Base-by-base conservation (phyloP, 805 yeast genomes). In the Ogataea trehalophila region DNA sequence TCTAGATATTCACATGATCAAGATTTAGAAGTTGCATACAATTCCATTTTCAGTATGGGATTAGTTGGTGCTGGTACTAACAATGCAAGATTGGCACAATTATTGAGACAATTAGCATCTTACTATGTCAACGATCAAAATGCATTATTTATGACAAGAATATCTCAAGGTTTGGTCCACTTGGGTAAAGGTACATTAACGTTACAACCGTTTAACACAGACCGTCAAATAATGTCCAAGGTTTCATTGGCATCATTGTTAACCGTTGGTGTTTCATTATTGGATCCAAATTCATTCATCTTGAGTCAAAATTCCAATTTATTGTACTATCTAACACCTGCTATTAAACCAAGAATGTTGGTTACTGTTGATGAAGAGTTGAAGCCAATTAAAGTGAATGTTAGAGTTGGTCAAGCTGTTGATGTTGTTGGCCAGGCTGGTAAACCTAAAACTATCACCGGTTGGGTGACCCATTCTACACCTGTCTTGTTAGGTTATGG, bases 371-470 rank as follows among this genome's bases (percentile, higher is more conserved):
- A 92, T 66, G 97, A 91, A 65, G 81, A 85, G 29, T 79, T 92
- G 66, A 81, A 90, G 57, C 97, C 97, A 35, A 71, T 94, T 52
- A 92, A 92, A 73, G 98, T 94, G 9, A 92, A 89, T 56, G 99
- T 94, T 9, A 80, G 99, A 63, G 98, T 94, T 31, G 99, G 99
- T 53, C 97, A 92, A 71, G 98, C 99, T 6, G 98, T 94, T 29
- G 99, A 94, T 65, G 89, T 91, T 37, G 98, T 94, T 52, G 99
- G 99, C 33, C 98, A 92, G 68, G 99, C 98, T 0, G 99, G 99
- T 72, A 89, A 88, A 59, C 99, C 99, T 42, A 94, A 94, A 75
- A 91, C 97, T 13, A 94, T 94, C 42, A 94, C 99, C 4, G 99
- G 99, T 35, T 94, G 99, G 99, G 98, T 94, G 18, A 94, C 99